Conservation (phyloP, 129 eudicot genomes). For the Glebionis coronaria region DNA sequence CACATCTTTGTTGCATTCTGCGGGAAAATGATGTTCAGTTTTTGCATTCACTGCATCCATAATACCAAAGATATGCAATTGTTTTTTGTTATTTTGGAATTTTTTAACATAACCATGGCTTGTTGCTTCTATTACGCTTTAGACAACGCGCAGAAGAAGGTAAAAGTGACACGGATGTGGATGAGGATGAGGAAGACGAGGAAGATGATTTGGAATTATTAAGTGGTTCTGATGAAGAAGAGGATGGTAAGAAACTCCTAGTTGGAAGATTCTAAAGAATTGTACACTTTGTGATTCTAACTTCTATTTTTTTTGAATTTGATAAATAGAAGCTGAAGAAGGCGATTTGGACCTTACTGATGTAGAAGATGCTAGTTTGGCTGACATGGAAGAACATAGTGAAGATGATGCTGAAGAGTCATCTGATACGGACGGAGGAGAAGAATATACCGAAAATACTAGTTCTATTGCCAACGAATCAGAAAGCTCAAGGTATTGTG, state of each 20-base stretch:
- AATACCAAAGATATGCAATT: too few relatives aligned
- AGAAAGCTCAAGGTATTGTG: conserved; percentile 43
- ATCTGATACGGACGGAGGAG: conserved; percentile 40
- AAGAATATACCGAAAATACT: conserved; percentile 30
- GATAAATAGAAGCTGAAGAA: conserved; percentile 35
- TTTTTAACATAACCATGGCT: conserved; percentile 4
- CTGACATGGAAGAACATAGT: conserved; percentile 29
- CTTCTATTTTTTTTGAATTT: neutral
- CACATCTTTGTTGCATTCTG: neutral
- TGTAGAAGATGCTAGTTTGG: conserved; percentile 23
- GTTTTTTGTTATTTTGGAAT: neutral
- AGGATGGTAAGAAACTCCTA: conserved; percentile 35
- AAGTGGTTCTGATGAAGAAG: conserved; percentile 40
- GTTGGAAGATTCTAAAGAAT: neutral
- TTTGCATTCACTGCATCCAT: too few relatives aligned
- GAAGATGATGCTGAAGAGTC: conserved; percentile 38
- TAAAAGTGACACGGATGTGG: conserved; percentile 74
- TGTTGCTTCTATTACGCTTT: conserved; percentile 15
- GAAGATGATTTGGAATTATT: conserved; percentile 36
- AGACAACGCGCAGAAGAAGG: conserved; percentile 83
- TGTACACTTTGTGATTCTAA: conserved; percentile 4
- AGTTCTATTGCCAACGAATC: conserved; percentile 31
- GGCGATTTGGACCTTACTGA: conserved; percentile 27
- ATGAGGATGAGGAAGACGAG: conserved; percentile 52
- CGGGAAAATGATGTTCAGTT: neutral